Evolutionary conservation across 2,329 filamentous ascomycete genomes (phyloP), one percentile per base, ranked within the genome.

Genomic region (Botrytis porri): DNA sequence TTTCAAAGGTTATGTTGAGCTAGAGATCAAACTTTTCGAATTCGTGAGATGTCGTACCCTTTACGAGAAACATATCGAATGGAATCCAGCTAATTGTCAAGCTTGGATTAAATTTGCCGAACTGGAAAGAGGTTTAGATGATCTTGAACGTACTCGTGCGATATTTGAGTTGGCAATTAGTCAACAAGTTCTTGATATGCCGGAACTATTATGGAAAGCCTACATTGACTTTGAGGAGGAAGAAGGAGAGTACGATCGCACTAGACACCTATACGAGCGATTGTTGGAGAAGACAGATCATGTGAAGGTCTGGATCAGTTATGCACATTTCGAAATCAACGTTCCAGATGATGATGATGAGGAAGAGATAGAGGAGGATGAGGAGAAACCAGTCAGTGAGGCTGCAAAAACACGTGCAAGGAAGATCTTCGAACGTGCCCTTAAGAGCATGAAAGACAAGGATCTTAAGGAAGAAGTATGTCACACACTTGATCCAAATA

Each of bases 181-280:
- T 66, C 95, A 98, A 82, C 87, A 91, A 1, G 88, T 90, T 45
- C 86, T 99, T 22, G 96, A 99, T 82, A 99, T 99, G 96, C 96
- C 96, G 0, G 96, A 99, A 84, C 86, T 98, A 69, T 86, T 98
- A 2, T 99, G 96, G 96, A 98, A 98, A 84, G 90, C 94, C 1
- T 99, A 97, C 82, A 98, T 99, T 78, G 96, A 99, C 82, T 98
- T 98, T 80, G 96, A 99, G 83, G 95, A 98, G 81, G 94, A 97
- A 79, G 94, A 97, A 82, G 93, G 91, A 79, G 94, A 98, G 82
- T 98, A 95, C 82, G 93, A 94, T 70, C 87, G 90, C 66, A 94
- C 94, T 7, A 88, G 96, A 66, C 84, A 85, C 5, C 85, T 99
- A 62, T 99, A 98, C 83, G 95, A 98, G 84, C 89, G 95, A 12